A percentile compares a stretch with the other conserved stretches of the same genome.
Evolutionary conservation across 106 monocot species (phyloP).

Genomic region (Chionographis japonica): DNA sequence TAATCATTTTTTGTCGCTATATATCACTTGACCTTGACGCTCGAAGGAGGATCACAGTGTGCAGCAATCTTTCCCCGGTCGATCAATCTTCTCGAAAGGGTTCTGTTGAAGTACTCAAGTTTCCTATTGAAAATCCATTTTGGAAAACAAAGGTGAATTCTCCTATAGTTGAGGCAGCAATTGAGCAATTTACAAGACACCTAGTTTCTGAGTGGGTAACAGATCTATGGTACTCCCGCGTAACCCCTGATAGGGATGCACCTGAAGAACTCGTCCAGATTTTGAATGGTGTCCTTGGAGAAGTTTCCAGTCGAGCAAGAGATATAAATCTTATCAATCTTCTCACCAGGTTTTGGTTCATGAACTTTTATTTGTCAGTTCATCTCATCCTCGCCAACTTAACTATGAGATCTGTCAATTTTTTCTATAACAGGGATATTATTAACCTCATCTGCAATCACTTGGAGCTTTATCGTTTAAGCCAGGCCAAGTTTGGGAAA

Average conservation of each 20-base stretch:
- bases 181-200: slow-evolving; percentile 89
- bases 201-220: slow-evolving; percentile 91
- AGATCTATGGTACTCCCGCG: slow-evolving; percentile 93
- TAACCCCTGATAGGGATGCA: slow-evolving; percentile 85
- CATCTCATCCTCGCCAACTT: background rate
- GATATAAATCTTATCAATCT: slow-evolving; percentile 89
- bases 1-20: slow-evolving; percentile 74
- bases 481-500: slow-evolving; percentile 66
- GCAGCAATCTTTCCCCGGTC: slow-evolving; percentile 1
- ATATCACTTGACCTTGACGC: slow-evolving; percentile 77
- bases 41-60: slow-evolving; percentile 29
- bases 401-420: background rate
- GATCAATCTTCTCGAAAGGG: slow-evolving; percentile 27
- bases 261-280: slow-evolving; percentile 85
- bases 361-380: slow-evolving; percentile 1
- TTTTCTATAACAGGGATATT: slow-evolving; percentile 57
- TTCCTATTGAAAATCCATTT: slow-evolving; percentile 36
- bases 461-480: slow-evolving; percentile 73
- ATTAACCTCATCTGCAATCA: slow-evolving; percentile 70
- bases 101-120: slow-evolving; percentile 21
- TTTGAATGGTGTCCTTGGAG: slow-evolving; percentile 75
- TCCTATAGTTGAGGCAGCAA: slow-evolving; percentile 75
- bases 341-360: slow-evolving; percentile 91
- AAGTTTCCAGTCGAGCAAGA: slow-evolving; percentile 86
- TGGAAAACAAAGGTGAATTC: slow-evolving; percentile 95